Evolutionary conservation across 129 eudicot species (phyloP), one percentile per base, ranked within the genome.

Genomic region (Scalesia atractyloides): DNA sequence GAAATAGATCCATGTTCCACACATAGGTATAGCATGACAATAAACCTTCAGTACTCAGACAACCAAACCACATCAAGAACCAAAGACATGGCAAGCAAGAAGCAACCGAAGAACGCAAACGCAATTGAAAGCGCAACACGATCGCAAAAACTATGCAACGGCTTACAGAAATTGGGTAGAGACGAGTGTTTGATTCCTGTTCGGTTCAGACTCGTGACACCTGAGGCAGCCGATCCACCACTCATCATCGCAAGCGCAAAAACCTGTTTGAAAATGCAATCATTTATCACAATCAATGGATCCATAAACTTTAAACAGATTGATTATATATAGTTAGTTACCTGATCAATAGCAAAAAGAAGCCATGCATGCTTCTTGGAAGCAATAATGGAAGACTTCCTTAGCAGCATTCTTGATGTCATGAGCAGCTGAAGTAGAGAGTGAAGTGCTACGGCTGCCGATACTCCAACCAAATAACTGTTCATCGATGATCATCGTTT

Each of bases 191-290:
- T 85, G 47, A 94, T 88, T 57, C 98, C 97, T 3, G 96, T 90
- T 15, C 91, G 84, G 63, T 94, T 94, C 75, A 90, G 74, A 81
- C 80, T 90, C 15, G 96, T 82, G 8, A 90, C 96, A n/a, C 98
- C 97, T 0, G 97, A 83, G 74, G 97, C 89, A 58, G 98, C 96
- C 34, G 97, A 94, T 77, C 89, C 97, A 24, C 89, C 95, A 73
- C 98, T 94, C 93, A 94, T 86, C 89, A 90, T 62, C 2, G 85
- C 91, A 74, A 70, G 86, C 10, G 91, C 89, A 75, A 94, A 88
- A n/a, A 86, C 69, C 97, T 90, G 72, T 69, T 34, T 41, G 46
- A 9, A 46, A 48, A 48, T 33, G 11, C 46, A 69, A 30, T 60
- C 15, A 58, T n/a, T n/a, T n/a, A n/a, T 20, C 13, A 26, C 34